A percentile compares a stretch with the other conserved stretches of the same genome.
Conservation (phyloP, 345 rosid species). For the Cardamine resedifolia region DNA sequence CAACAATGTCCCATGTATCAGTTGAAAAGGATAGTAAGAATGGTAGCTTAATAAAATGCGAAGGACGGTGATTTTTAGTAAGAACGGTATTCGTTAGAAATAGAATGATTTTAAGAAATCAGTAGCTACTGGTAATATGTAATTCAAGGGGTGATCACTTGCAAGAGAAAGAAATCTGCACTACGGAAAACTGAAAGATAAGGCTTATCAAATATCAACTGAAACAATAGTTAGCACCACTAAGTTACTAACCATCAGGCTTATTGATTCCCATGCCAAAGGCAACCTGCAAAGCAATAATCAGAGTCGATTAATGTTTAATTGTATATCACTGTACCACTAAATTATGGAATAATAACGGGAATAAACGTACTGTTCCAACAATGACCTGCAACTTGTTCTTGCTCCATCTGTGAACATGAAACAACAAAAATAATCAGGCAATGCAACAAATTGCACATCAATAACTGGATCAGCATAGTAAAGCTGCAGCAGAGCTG, state of each 20-base stretch:
- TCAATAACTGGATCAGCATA: constrained; percentile 6
- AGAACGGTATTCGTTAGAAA: neutral
- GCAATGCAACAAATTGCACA: neutral
- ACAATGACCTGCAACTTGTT: constrained; percentile 93
- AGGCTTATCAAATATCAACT: constrained; percentile 1
- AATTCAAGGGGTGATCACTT: neutral
- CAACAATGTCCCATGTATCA: constrained; percentile 37
- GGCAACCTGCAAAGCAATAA: constrained; percentile 66
- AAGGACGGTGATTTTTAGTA: neutral
- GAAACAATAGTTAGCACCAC: constrained; percentile 17
- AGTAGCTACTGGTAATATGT: neutral
- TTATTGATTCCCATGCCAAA: constrained; percentile 99
- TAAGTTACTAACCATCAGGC: constrained; percentile 96
- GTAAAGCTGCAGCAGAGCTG: neutral
- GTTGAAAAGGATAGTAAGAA: constrained; percentile 8
- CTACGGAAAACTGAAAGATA: neutral
- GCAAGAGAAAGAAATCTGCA: neutral
- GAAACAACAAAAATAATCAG: constrained; percentile 21
- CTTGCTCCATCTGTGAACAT: constrained; percentile 81
- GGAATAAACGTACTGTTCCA: constrained; percentile 74
- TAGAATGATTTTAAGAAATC: neutral
- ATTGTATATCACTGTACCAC: constrained; percentile 5
- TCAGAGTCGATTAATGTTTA: constrained; percentile 11
- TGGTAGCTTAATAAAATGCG: neutral
- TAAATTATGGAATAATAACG: constrained; percentile 6